Conservation (phyloP, 805 yeast species). For the Ogataea ganodermae region DNA sequence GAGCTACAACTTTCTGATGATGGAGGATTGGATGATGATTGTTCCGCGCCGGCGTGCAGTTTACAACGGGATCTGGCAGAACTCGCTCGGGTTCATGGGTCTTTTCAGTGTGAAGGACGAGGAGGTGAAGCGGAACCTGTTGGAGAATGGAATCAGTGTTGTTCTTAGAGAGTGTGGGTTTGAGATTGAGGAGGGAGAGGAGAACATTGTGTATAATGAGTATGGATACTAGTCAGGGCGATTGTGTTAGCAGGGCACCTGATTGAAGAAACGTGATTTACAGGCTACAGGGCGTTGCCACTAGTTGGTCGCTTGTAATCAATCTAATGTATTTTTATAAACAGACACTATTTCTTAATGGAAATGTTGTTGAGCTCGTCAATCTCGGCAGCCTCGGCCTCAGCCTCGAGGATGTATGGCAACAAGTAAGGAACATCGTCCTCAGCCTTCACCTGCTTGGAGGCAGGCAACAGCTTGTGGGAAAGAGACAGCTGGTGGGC, state of each 20-base stretch:
- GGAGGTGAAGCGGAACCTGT: slow-evolving; percentile 50
- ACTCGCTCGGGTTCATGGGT: slow-evolving; percentile 81
- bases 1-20: slow-evolving; percentile 81
- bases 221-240: slow-evolving; percentile 54
- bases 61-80: slow-evolving; percentile 62
- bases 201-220: slow-evolving; percentile 53
- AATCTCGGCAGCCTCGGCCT: slow-evolving; percentile 87
- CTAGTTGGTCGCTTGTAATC: too few species aligned
- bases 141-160: slow-evolving; percentile 47
- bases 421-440: slow-evolving; percentile 82
- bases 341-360: slow-evolving; percentile 25
- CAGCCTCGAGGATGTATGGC: slow-evolving; percentile 92
- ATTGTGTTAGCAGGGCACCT: not conserved
- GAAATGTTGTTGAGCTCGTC: slow-evolving; percentile 82
- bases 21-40: slow-evolving; percentile 78
- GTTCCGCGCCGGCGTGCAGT: slow-evolving; percentile 74
- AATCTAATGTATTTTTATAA: slow-evolving; percentile 3
- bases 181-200: slow-evolving; percentile 53
- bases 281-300: not conserved
- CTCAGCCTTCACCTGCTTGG: slow-evolving; percentile 74
- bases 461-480: slow-evolving; percentile 81
- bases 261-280: not conserved
- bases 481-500: slow-evolving; percentile 87
- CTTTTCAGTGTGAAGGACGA: slow-evolving; percentile 72
- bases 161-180: slow-evolving; percentile 69